Evolutionary conservation across 1,139 yeast genomes (phyloP), one percentile per base, ranked within the genome.

Genomic region (Magnusiomyces ingens): DNA sequence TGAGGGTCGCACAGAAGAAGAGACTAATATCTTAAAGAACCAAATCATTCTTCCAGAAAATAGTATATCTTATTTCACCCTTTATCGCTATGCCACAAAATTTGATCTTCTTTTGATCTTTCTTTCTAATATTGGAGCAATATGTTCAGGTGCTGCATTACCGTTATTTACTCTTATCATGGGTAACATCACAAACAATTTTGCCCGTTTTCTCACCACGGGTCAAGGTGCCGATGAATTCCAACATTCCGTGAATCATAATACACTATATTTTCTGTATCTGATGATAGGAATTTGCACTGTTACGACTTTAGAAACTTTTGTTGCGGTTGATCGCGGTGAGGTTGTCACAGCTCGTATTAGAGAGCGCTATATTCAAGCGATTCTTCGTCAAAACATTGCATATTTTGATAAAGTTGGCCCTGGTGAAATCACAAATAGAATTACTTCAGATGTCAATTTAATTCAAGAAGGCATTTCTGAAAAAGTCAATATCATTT

Each of bases 341-440:
- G 78, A 74, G 58, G 67, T 71, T 13, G 57, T 73, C 44, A 65
- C 78, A 1, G 70, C 73, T 11, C 63, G 76, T 26, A 72, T 73
- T 59, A 69, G 78, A 49, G 66, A 68, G 51, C 62, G 64, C 50
- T 74, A 73, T 55, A 62, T 74, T 35, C 57, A 60, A 53, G 71
- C 76, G 2, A 62, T 74, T 13, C 58, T 74, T 51, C 64, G 74
- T 43, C 77, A 74, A 58, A 75, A 74, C 52, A 66, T 75, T 50
- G 78, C 72, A n/a, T 74, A 71, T 57, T 75, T 74, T 57, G 77
- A 74, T 60, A 64, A 67, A 47, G 62, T 75, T 15, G 78, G 77
- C 29, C 71, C 77, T 15, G 77, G 77, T 22, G 75, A 72, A 55
- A 70, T 73, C 42, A 70, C 75, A 13, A 71, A 76, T 22, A 69